These are phyloP conservation scores for Vigna radiata DNA, from an alignment of 306 rosid species.

Conservation along the genomic window DNA sequence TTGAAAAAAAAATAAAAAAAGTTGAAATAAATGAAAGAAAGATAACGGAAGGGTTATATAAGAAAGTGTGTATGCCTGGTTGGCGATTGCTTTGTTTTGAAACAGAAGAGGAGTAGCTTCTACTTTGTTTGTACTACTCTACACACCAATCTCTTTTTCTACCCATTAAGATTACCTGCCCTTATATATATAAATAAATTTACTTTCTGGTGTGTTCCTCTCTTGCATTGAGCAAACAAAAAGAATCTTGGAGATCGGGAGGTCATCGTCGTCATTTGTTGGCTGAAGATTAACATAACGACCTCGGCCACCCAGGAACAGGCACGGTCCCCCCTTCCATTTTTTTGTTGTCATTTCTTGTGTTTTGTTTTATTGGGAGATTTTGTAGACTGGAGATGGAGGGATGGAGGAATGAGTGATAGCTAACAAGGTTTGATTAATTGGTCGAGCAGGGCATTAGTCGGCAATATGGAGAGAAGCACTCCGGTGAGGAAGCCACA, in stretches of 20 bases:
- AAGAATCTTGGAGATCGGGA: constrained; percentile 46
- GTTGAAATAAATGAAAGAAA: background rate
- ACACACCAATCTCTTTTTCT: constrained; percentile 24
- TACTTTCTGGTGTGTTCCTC: constrained; percentile 34
- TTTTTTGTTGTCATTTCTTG: background rate
- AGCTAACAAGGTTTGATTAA: background rate
- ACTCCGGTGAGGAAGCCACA: constrained; percentile 95
- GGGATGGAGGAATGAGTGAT: background rate
- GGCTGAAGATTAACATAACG: constrained; percentile 30
- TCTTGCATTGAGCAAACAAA: constrained; percentile 34
- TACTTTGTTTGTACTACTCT: constrained; percentile 42
- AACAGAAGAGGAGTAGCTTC: constrained; percentile 64
- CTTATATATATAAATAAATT: constrained; percentile 34
- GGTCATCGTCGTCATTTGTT: constrained; percentile 53
- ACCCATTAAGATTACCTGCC: background rate
- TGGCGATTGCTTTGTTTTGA: constrained; percentile 52
- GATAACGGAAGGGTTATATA: background rate
- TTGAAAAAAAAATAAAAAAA: too few relatives aligned
- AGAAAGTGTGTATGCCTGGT: background rate
- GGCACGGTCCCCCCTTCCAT: constrained; percentile 25
- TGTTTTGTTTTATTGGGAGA: background rate
- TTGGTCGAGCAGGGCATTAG: constrained; percentile 10
- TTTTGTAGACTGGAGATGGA: background rate
- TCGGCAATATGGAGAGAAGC: constrained; percentile 67
- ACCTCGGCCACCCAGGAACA: constrained; percentile 19